Evolutionary conservation across 1,284 basidiomycete genomes (phyloP).

Genomic region (Ustilago loliicola): DNA sequence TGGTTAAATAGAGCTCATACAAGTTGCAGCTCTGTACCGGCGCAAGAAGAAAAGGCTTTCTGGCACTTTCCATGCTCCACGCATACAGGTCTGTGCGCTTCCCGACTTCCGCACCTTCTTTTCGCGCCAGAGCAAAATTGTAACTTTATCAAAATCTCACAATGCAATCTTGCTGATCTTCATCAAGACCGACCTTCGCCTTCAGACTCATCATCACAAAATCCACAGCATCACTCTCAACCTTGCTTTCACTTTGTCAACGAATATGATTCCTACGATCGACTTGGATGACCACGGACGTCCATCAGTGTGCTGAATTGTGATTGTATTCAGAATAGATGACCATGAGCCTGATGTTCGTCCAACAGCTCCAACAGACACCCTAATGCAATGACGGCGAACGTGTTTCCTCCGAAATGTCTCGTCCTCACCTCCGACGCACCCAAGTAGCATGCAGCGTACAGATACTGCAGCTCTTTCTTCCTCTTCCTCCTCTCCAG

Average conservation of each 20-base stretch:
- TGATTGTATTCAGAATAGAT: slow-evolving; percentile 25
- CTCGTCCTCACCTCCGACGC: slow-evolving; percentile 21
- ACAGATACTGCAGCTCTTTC: slow-evolving; percentile 33
- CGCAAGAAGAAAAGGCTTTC: slow-evolving; percentile 19
- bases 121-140: not conserved
- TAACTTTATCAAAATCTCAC: slow-evolving; percentile 5
- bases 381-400: slow-evolving; percentile 37
- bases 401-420: slow-evolving; percentile 39
- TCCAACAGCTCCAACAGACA: slow-evolving; percentile 33
- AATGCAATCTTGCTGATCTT: slow-evolving; percentile 1
- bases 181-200: not conserved
- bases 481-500: slow-evolving; percentile 3
- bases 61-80: slow-evolving; percentile 26
- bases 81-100: not conserved
- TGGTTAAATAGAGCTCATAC: not conserved
- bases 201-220: not conserved
- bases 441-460: slow-evolving; percentile 32
- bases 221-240: too few relatives aligned
- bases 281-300: too few relatives aligned
- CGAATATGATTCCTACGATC: too few relatives aligned
- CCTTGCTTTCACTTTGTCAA: too few relatives aligned
- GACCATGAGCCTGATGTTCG: slow-evolving; percentile 14
- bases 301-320: too few relatives aligned
- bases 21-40: not conserved
- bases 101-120: slow-evolving; percentile 3